Evolutionary conservation across 164 flowering plant species (phyloP), one percentile per base, ranked within the genome.

Genomic region (Kalanchoe fedtschenkoi): DNA sequence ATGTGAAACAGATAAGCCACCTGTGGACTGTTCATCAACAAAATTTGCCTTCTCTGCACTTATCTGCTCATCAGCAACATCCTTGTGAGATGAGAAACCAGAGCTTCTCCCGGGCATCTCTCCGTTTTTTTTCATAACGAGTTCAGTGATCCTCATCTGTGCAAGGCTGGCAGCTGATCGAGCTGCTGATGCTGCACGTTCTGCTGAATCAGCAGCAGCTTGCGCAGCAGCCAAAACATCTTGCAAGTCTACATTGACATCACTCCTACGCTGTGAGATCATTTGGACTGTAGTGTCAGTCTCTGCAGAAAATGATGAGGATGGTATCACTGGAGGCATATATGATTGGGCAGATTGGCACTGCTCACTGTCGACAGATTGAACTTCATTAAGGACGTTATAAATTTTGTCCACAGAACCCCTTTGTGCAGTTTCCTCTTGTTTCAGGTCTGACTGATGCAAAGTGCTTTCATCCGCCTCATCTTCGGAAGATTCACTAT

Each of bases 171-270:
- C 97, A 2, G 96, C 96, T 34, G 89, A 77, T 28, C 99, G 85
- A 42, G 99, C 97, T 57, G 96, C 87, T 1, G 93, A 81, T 8
- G 97, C 99, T 47, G 99, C 96, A 65, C 83, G 87, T 62, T 95
- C 99, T 42, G 99, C 99, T 35, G 72, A 55, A 30, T 89, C 95
- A 22, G 96, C 97, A 61, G 99, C 97, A 34, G 89, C 82, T 34
- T 80, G 81, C 37, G 99, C 97, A 56, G 99, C 96, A 62, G 87
- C 85, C 70, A 95, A 62, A 28, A 95, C 96, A 73, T 89, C 97
- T 71, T 83, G 83, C 68, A 93, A 70, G 73, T 93, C 95, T 63
- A 80, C 78, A 65, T 71, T 69, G 29, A 38, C 63, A 11, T 80
- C 88, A 66, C 70, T 76, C 56, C 32, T 29, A 26, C 14, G 32